Evolutionary conservation across 306 rosid species (phyloP).

Genomic region (Dalbergia cochinchinensis): DNA sequence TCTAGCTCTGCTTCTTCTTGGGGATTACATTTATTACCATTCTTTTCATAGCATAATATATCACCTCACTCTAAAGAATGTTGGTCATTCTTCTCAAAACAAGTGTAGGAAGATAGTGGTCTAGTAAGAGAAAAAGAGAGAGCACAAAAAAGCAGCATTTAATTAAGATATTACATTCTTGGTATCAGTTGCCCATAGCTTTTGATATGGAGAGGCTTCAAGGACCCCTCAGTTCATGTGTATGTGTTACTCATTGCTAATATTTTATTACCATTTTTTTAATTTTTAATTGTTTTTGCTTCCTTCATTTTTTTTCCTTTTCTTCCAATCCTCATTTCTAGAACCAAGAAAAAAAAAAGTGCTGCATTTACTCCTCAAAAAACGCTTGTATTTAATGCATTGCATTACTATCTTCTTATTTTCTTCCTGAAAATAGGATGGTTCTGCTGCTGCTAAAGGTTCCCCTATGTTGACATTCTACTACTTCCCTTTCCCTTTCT

Average conservation of each 20-base stretch:
- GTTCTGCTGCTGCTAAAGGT: constrained; percentile 27
- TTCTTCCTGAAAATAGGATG: constrained; percentile 45
- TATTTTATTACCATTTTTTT: neutral
- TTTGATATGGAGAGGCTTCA: constrained; percentile 80
- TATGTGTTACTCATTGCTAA: constrained; percentile 52
- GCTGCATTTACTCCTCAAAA: constrained; percentile 57
- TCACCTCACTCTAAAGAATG: constrained; percentile 66
- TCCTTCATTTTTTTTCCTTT: constrained; percentile 35
- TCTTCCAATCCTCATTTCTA: constrained; percentile 47
- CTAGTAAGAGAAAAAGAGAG: neutral
- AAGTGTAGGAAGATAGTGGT: neutral
- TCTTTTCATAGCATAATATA: constrained; percentile 55
- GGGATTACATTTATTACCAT: constrained; percentile 76
- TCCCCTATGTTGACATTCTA: constrained; percentile 47
- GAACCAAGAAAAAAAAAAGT: constrained; percentile 41
- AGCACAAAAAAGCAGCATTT: neutral
- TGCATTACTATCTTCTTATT: constrained; percentile 29
- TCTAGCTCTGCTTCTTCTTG: constrained; percentile 64
- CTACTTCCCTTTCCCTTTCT: constrained; percentile 38
- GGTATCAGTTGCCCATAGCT: constrained; percentile 44
- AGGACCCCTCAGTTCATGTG: constrained; percentile 87
- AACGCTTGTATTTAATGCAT: constrained; percentile 64
- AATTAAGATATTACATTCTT: constrained; percentile 42
- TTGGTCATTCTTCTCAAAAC: constrained; percentile 56
- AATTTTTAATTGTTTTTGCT: neutral